Evolutionary conservation across 305 asterid genomes (phyloP), one percentile per base, ranked within the genome.

Genomic region (Vinca major): DNA sequence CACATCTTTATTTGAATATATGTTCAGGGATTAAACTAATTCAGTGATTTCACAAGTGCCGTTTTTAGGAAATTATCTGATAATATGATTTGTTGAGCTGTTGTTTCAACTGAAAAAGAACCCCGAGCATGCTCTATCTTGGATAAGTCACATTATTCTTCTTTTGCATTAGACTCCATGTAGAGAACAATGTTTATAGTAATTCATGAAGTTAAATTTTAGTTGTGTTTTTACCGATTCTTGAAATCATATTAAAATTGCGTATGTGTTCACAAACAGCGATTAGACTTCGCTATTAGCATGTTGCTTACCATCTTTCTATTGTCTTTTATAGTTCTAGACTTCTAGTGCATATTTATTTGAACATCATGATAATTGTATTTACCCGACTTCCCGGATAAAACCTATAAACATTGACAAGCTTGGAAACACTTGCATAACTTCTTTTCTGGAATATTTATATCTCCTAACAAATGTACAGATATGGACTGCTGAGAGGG

Each of bases 401-500:
- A 47, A 47, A 47, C 4, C 51, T 47, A 47, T 4, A 47, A 47
- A 47, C 51, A 12, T 47, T 2, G 51, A 10, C 51, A 47, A 47
- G n/a, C 51, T 47, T 12, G n/a, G 51, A 47, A 47, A 47, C n/a
- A 47, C 49, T 45, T 6, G 1, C 17, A 48, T 16, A 3, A 48
- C 52, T 48, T 48, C 52, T 48, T 48, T 48, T 13, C 52, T 48
- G 16, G 52, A 16, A 11, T 48, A 11, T 3, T 48, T 61, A 37
- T 1, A 37, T 39, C 48, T 61, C 14, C 47, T 61, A 63, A 63
- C 67, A 13, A 13, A 50, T 16, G 54, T 69, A 62, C 77, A 92
- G 98, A 77, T 92, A 92, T 68, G 97, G 95, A 66, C 75, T 92
- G 73, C 86, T 92, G 45, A 83, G 98, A 78, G 94, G 97, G 67